Base-by-base conservation (phyloP, 1,284 basidiomycete genomes). In the Tremellales sp. region DNA sequence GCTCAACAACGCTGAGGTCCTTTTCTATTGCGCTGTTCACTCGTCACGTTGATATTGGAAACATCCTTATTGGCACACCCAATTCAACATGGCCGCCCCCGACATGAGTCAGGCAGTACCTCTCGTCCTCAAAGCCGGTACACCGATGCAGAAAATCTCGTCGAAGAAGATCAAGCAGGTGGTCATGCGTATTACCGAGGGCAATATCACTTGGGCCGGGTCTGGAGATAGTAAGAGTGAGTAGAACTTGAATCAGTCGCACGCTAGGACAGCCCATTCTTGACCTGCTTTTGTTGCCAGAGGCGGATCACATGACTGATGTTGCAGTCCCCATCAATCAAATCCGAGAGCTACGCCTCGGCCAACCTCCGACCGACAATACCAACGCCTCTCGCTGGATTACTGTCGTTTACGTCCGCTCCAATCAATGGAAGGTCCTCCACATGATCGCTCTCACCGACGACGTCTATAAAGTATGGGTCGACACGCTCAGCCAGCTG, bases 281-380 rank as follows among this genome's bases (percentile, higher is more conserved):
- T 26, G 29, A 22, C 3, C 37, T 11, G 10, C 19, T 21, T 21
- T 19, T 37, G 31, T 17, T 12, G n/a, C 31, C 43, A 25, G 6
- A 24, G 40, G 29, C n/a, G 13, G 10, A 6, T 11, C 25, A 10
- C 41, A 29, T 44, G 31, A 35, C 40, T 22, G 13, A 12, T 3
- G 7, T 21, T 15, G 29, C 64, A 89, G 91, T 96, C 48, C 85
- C 87, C 3, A 86, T 97, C 59, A 89, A 90, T 69, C 83, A 83
- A 58, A 91, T 98, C 69, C 87, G 91, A 55, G 93, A 97, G 66
- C 82, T 98, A 8, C 86, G 94, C 12, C 82, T 86, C 6, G 88
- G 64, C n/a, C 85, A 40, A 65, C 82, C 10, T 81, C 88, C 54
- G 83, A 89, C 24, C 77, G 85, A 29, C 67, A 21, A 70, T 3